Evolutionary conservation across 2,329 filamentous ascomycete species (phyloP).

Genomic region (Ophiostoma ulmi): DNA sequence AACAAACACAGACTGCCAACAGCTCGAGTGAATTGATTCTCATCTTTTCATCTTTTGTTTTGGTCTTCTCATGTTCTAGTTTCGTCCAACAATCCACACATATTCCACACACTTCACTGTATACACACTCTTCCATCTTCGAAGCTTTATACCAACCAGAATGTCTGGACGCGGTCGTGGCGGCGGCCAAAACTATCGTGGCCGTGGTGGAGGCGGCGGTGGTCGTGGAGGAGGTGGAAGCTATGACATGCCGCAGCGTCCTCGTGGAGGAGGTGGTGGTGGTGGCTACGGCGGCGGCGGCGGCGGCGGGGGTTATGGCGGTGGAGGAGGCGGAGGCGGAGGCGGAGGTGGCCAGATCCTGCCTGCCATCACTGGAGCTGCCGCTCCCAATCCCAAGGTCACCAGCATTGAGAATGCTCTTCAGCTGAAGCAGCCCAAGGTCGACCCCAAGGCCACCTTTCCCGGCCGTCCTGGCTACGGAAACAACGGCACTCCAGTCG

Average conservation of each 20-base stretch:
- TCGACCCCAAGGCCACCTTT: neutral
- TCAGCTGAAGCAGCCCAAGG: conserved; percentile 7
- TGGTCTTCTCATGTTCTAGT: neutral
- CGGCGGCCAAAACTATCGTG: neutral
- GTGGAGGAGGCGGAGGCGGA: neutral
- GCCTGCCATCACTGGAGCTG: conserved; percentile 15
- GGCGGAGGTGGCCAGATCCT: neutral
- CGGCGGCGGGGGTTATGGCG: neutral
- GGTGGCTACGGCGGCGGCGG: neutral
- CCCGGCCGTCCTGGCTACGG: conserved; percentile 29
- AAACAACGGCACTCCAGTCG: conserved; percentile 25
- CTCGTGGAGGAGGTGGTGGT: neutral
- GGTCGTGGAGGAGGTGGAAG: neutral
- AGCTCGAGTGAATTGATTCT: no score
- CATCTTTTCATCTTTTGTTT: neutral
- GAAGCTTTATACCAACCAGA: neutral
- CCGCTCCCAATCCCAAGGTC: conserved; percentile 17
- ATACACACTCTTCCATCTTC: neutral
- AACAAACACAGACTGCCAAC: no score
- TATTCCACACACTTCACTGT: neutral
- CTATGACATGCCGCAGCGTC: neutral
- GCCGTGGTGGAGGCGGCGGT: neutral
- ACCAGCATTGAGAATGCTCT: conserved; percentile 23
- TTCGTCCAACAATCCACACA: neutral
- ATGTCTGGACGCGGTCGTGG: conserved; percentile 6